These are phyloP conservation scores for Hibiscus trionum DNA, from an alignment of 345 rosid species.

Conservation along the genomic window DNA sequence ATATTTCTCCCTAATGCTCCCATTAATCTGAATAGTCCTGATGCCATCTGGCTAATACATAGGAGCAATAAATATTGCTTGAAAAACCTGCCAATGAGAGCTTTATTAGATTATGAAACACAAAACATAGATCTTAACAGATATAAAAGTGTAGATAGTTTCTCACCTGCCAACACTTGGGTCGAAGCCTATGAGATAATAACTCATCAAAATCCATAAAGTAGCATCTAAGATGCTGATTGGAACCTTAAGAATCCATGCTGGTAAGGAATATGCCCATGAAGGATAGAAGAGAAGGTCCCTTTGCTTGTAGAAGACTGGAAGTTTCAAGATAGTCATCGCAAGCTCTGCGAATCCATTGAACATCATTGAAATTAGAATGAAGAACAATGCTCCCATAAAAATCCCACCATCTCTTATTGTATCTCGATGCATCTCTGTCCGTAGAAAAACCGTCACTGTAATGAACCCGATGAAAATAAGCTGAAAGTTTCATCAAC, in stretches of 20 bases:
- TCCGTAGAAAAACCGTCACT: conserved; percentile 56
- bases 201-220: conserved; percentile 50
- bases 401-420: conserved; percentile 62
- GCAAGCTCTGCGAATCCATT: conserved; percentile 76
- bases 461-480: conserved; percentile 40
- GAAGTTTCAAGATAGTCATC: conserved; percentile 66
- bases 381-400: conserved; percentile 61
- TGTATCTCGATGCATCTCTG: conserved; percentile 62
- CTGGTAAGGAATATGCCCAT: conserved; percentile 83
- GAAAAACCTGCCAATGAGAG: conserved; percentile 39
- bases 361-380: conserved; percentile 44
- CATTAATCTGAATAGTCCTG: conserved; percentile 44
- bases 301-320: conserved; percentile 90
- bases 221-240: conserved; percentile 47
- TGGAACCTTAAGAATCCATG: conserved; percentile 82
- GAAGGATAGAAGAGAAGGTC: conserved; percentile 76
- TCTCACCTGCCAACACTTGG: conserved; percentile 38
- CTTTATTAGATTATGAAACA: conserved; percentile 1
- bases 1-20: conserved; percentile 52
- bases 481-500: conserved; percentile 39
- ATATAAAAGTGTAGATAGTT: not conserved
- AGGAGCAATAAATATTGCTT: conserved; percentile 45
- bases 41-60: conserved; percentile 45
- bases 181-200: conserved; percentile 49
- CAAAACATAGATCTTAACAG: not conserved